phyloP scores from a whole-genome alignment of 768 basidiomycete species.

The Trichaptum fuscoviolaceum region DNA sequence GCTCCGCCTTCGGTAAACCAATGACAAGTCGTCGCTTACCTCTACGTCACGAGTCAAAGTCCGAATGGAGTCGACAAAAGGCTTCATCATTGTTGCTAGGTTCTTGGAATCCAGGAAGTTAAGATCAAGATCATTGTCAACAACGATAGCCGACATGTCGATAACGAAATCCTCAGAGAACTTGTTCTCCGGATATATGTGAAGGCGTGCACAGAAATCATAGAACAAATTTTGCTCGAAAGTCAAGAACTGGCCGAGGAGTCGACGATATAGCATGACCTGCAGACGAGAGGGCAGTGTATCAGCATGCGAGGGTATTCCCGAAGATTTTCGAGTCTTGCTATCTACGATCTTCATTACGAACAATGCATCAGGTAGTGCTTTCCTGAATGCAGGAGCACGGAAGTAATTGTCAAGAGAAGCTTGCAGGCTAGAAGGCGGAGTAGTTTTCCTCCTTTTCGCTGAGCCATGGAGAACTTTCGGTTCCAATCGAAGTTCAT shows the following conservation, averaged over 20 bases:
- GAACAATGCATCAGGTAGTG: constrained; percentile 3
- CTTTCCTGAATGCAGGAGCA: constrained; percentile 2
- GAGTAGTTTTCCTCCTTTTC: neutral
- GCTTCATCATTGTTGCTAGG: neutral
- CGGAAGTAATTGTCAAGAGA: constrained; percentile 11
- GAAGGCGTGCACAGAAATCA: constrained; percentile 44
- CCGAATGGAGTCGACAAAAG: neutral
- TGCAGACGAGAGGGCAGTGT: constrained; percentile 58
- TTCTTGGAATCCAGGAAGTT: neutral
- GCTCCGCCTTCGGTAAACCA: constrained; percentile 7
- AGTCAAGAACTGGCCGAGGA: constrained; percentile 36
- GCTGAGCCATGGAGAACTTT: neutral
- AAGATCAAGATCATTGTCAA: neutral
- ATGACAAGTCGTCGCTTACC: neutral
- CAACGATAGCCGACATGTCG: neutral
- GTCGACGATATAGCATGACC: constrained; percentile 71
- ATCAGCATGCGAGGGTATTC: constrained; percentile 54
- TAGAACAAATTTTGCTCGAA: constrained; percentile 27
- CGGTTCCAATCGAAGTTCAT: neutral
- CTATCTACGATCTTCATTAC: constrained; percentile 41
- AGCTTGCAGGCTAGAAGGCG: neutral
- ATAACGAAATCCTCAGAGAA: constrained; percentile 49
- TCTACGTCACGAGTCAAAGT: neutral
- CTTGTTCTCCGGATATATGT: constrained; percentile 33
- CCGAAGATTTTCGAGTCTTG: constrained; percentile 53